Evolutionary conservation across 257 asterid species (phyloP), one percentile per base, ranked within the genome.

Genomic region (Ajuga chamaepitys): DNA sequence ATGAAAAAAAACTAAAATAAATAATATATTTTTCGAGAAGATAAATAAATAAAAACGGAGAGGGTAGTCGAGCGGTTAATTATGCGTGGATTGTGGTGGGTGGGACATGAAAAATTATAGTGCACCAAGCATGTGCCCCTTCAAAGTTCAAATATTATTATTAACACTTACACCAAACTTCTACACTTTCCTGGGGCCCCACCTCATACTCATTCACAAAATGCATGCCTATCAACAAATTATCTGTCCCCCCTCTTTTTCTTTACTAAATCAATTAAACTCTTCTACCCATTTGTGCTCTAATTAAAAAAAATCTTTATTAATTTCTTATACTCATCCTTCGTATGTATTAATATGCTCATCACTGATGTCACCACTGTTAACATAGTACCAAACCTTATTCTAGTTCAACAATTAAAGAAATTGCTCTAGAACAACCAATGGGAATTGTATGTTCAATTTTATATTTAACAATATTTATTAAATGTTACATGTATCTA

Each of bases 41-140:
- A 51, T 58, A 4, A 22, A 18, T 22, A 34, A 5, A 7, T 3
- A 28, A 52, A 35, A 17, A 38, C 3, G 8, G 56, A 47, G 16
- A 8, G 51, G 18, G 34, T 5, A 28, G 52, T 4, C 32, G 53
- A 22, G 28, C 66, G 74, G 64, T 12, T 73, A 80, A 72, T 80
- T 77, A 67, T 80, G 88, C 85, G 86, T 73, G 78, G 83, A 80
- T 80, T 80, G 84, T 70, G 86, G 86, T 67, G 80, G 80, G 79
- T 66, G 80, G 82, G 78, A 40, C 83, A 80, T 77, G 75, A 69
- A 63, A 64, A 66, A 75, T 72, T 26, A 75, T 71, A 76, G 62
- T 65, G 70, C 72, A 18, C 62, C 28, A 71, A 56, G 76, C 86
- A 84, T 82, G 91, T 84, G 84, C 80, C 66, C 48, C n/a, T n/a